A percentile compares a stretch with the other conserved stretches of the same genome.
phyloP scores from a whole-genome alignment of 805 yeast species.

The Sugiyamaella boreocaroliniensis region DNA sequence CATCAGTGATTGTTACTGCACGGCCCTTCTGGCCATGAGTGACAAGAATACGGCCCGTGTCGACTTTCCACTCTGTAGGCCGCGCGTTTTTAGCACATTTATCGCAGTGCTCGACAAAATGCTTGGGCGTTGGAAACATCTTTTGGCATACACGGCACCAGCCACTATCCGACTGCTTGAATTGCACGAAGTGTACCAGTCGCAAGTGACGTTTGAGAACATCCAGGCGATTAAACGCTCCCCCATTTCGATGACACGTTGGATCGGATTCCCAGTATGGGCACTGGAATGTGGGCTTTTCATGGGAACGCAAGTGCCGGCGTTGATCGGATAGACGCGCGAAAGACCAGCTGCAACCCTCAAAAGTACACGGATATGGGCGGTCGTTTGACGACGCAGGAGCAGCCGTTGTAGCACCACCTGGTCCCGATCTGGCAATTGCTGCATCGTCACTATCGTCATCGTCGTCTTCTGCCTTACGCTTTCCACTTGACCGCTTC shows the following conservation, averaged over 20 bases:
- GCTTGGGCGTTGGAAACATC: conserved; percentile 47
- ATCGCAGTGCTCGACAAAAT: conserved; percentile 58
- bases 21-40: conserved; percentile 10
- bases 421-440: not conserved
- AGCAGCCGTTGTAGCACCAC: not conserved
- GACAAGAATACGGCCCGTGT: conserved; percentile 11
- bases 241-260: conserved; percentile 70
- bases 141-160: conserved; percentile 61
- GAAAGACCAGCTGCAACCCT: conserved; percentile 62
- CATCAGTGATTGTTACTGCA: conserved; percentile 14
- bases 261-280: conserved; percentile 67
- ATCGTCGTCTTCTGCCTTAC: not conserved
- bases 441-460: not conserved
- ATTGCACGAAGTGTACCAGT: conserved; percentile 57
- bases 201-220: conserved; percentile 67
- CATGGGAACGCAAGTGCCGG: conserved; percentile 61
- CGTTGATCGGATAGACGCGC: conserved; percentile 62
- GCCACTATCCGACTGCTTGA: conserved; percentile 49
- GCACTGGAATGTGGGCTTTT: conserved; percentile 59
- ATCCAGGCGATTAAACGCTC: conserved; percentile 66
- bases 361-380: conserved; percentile 32
- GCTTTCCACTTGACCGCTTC: not conserved
- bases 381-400: conserved; percentile 21
- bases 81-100: conserved; percentile 45
- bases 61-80: conserved; percentile 26